These are phyloP conservation scores for Heliosperma pusillum DNA, from an alignment of 148 eudicot species.

Conservation along the genomic window DNA sequence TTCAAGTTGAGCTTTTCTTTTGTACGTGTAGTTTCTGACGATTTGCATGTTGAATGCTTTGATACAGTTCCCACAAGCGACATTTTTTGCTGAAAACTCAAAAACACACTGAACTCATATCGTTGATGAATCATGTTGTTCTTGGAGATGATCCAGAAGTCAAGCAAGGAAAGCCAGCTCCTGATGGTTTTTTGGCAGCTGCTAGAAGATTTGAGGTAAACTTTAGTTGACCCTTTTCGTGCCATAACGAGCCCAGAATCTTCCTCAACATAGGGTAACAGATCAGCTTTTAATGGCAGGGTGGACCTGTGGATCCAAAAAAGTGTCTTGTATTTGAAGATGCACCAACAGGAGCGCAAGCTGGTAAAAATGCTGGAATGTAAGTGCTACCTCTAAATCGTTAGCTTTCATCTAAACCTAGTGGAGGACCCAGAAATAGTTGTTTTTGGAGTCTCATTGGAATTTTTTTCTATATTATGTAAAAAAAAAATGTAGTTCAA, in stretches of 20 bases:
- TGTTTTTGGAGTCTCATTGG: neutral
- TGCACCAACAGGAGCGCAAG: conserved; percentile 86
- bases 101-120: conserved; percentile 68
- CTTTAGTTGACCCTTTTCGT: neutral
- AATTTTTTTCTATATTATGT: no score
- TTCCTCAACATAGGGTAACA: conserved; percentile 5
- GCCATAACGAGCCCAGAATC: neutral
- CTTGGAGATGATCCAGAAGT: conserved; percentile 98
- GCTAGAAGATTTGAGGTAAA: conserved; percentile 90
- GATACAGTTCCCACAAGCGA: conserved; percentile 59
- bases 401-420: neutral
- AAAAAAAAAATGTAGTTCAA: no score
- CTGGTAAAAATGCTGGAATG: conserved; percentile 97
- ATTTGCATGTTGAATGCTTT: conserved; percentile 1
- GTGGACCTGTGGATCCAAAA: conserved; percentile 64
- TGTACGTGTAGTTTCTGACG: conserved; percentile 4
- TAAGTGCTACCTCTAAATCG: conserved; percentile 36
- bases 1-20: neutral
- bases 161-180: conserved; percentile 91
- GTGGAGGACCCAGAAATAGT: neutral
- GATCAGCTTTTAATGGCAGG: conserved; percentile 43
- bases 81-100: conserved; percentile 88
- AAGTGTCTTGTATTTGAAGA: conserved; percentile 86
- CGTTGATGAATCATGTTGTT: conserved; percentile 94
- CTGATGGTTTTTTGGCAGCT: conserved; percentile 83